phyloP scores from a whole-genome alignment of 225 moss, liverwort and hornwort species.

The Neckera pumila region DNA sequence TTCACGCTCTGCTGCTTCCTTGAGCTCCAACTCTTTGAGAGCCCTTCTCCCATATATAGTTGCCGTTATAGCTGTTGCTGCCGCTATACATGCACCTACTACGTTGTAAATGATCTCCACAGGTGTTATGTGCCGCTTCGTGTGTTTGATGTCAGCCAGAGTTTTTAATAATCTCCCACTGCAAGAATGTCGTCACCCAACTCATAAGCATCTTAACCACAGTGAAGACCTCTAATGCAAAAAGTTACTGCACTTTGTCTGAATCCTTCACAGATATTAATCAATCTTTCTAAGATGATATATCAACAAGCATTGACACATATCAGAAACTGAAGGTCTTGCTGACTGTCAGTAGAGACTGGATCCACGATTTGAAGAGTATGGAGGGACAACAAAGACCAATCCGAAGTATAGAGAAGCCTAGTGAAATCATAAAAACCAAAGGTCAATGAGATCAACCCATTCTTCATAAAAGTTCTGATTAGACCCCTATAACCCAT shows the following conservation, averaged over 20 bases:
- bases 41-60: constrained; percentile 75
- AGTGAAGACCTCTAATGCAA: neutral
- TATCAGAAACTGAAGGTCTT: neutral
- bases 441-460: neutral
- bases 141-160: constrained; percentile 64
- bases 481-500: neutral
- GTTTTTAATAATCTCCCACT: constrained; percentile 86
- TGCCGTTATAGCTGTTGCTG: constrained; percentile 43
- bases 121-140: constrained; percentile 59
- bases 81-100: constrained; percentile 49
- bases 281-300: neutral
- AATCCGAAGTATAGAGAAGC: neutral
- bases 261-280: neutral
- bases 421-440: neutral
- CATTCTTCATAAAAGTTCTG: too few species aligned
- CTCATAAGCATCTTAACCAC: neutral
- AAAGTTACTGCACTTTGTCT: neutral
- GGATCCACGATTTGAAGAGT: neutral
- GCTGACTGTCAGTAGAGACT: neutral
- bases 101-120: constrained; percentile 66
- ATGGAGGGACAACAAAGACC: neutral
- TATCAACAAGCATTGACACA: neutral
- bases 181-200: constrained; percentile 2
- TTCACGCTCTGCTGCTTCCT: constrained; percentile 84
- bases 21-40: constrained; percentile 76